Percentiles rank a stretch among this genome's conserved stretches.
Conservation (phyloP, 805 yeast species). For the Saccharomycopsis fibuligera region DNA sequence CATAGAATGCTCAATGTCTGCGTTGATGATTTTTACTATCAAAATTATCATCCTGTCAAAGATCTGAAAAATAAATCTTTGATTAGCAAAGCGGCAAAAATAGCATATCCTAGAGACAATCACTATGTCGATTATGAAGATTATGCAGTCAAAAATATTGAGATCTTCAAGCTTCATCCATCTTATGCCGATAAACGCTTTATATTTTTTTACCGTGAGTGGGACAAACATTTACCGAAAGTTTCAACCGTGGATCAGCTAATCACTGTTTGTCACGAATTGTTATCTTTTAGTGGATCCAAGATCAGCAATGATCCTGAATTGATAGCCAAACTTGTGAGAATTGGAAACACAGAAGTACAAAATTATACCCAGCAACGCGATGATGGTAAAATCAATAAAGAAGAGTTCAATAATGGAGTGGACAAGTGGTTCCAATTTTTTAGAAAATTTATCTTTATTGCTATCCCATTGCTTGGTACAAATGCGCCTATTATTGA, state of each 20-base stretch:
- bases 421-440: conserved; percentile 47
- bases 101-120: conserved; percentile 27
- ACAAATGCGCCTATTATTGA: conserved; percentile 55
- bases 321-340: conserved; percentile 52
- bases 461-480: conserved; percentile 47
- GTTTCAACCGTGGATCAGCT: conserved; percentile 39
- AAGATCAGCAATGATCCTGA: conserved; percentile 41
- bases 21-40: conserved; percentile 42
- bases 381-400: conserved; percentile 15
- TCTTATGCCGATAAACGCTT: conserved; percentile 21
- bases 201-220: conserved; percentile 40
- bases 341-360: conserved; percentile 38
- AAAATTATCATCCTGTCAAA: conserved; percentile 22
- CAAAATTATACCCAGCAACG: conserved; percentile 20
- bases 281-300: conserved; percentile 50
- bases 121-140: conserved; percentile 30
- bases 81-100: conserved; percentile 26
- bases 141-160: conserved; percentile 21
- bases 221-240: conserved; percentile 39
- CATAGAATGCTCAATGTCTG: conserved; percentile 43
- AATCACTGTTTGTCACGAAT: conserved; percentile 39
- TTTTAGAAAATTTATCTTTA: conserved; percentile 60
- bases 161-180: conserved; percentile 30
- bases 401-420: conserved; percentile 18
- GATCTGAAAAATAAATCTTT: conserved; percentile 9